These are phyloP conservation scores for Arthrobotrys pseudoclavata DNA, from an alignment of 2,329 filamentous ascomycete species.

Conservation along the genomic window DNA sequence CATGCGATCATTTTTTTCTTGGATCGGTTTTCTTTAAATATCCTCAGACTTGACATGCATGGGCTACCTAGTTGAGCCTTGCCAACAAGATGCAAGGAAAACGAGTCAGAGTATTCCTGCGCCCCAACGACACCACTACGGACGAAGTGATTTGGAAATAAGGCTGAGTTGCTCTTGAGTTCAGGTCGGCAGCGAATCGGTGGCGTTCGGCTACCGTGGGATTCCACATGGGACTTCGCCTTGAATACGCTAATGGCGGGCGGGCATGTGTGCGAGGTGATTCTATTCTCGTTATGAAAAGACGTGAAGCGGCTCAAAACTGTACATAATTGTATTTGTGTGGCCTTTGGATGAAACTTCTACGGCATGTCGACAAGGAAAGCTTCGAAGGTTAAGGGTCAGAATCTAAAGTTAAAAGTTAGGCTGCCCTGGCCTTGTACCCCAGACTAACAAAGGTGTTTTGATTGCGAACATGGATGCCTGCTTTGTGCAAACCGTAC, in stretches of 20 bases:
- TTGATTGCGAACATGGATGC: too few relatives aligned
- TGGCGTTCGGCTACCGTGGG: slow-evolving; percentile 13
- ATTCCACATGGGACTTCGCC: slow-evolving; percentile 20
- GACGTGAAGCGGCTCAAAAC: too few relatives aligned
- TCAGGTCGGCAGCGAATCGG: background rate
- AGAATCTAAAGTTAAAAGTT: too few relatives aligned
- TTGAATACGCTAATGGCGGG: slow-evolving; percentile 15
- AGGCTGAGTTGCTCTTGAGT: slow-evolving; percentile 11
- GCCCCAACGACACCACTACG: slow-evolving; percentile 24
- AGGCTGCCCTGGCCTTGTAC: too few relatives aligned
- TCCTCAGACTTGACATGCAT: background rate
- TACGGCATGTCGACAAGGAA: too few relatives aligned
- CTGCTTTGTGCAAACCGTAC: too few relatives aligned
- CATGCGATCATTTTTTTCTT: background rate
- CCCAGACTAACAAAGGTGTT: background rate
- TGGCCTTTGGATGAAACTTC: too few relatives aligned
- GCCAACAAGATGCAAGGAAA: background rate
- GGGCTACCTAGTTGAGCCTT: slow-evolving; percentile 41
- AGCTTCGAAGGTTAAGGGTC: too few relatives aligned
- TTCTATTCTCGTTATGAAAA: background rate
- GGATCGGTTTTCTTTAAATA: slow-evolving; percentile 14
- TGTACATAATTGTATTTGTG: too few relatives aligned
- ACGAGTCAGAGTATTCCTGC: slow-evolving; percentile 18
- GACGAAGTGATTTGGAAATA: slow-evolving; percentile 35
- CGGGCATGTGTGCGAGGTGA: too few relatives aligned